Conservation (phyloP, 1,139 yeast species). For the Yamadazyma dendronema region DNA sequence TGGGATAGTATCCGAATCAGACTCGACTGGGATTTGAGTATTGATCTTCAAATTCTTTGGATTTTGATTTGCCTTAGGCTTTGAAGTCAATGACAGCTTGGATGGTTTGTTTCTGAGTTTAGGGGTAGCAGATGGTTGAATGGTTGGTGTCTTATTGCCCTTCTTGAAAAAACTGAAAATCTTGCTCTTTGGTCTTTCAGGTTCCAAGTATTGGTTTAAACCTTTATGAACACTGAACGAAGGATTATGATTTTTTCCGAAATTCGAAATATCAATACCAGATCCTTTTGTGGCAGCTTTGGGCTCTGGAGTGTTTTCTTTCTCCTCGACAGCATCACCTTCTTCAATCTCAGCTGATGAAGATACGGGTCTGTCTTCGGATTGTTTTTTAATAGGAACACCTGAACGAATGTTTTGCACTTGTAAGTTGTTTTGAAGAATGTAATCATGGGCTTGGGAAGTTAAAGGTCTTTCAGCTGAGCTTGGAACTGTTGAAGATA, state of each 20-base stretch:
- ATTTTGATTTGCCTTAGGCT: slow-evolving; percentile 4
- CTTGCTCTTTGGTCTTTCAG: slow-evolving; percentile 16
- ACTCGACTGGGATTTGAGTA: slow-evolving; percentile 12
- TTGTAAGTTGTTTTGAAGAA: slow-evolving; percentile 7
- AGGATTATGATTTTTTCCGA: slow-evolving; percentile 44
- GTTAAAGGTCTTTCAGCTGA: neutral
- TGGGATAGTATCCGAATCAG: slow-evolving; percentile 18
- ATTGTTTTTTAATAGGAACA: slow-evolving; percentile 6
- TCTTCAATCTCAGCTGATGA: slow-evolving; percentile 29
- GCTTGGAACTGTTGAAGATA: too few species aligned
- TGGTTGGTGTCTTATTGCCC: slow-evolving; percentile 10
- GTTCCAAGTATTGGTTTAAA: slow-evolving; percentile 10
- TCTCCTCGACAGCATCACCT: slow-evolving; percentile 7
- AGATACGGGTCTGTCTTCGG: slow-evolving; percentile 28
- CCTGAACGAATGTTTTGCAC: slow-evolving; percentile 15
- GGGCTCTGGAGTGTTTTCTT: slow-evolving; percentile 9
- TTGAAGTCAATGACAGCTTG: neutral
- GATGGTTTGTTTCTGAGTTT: slow-evolving; percentile 1
- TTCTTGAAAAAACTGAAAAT: slow-evolving; percentile 22
- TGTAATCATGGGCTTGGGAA: slow-evolving; percentile 3
- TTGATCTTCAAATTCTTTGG: slow-evolving; percentile 15
- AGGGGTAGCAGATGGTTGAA: slow-evolving; percentile 8
- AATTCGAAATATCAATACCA: slow-evolving; percentile 35
- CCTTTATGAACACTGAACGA: slow-evolving; percentile 25
- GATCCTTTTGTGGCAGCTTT: slow-evolving; percentile 1